A percentile compares a stretch with the other conserved stretches of the same genome.
These are phyloP conservation scores for Acer negundo DNA, from an alignment of 345 rosid genomes.

Conservation along the genomic window DNA sequence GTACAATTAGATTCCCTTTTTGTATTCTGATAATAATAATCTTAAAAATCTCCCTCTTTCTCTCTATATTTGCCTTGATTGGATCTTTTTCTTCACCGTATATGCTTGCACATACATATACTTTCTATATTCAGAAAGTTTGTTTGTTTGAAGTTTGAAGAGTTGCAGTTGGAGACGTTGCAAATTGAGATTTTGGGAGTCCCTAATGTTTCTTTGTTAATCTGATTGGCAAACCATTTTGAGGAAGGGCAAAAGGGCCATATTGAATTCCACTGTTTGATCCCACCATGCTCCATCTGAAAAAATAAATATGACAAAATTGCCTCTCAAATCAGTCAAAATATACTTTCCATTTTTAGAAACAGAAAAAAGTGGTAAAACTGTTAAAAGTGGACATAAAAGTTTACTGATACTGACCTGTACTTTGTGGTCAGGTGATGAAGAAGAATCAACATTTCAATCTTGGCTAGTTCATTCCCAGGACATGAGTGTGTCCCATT, in stretches of 20 bases:
- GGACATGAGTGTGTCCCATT: constrained; percentile 88
- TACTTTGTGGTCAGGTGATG: constrained; percentile 88
- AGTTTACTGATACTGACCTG: constrained; percentile 52
- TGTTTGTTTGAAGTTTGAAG: background rate
- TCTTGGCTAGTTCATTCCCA: constrained; percentile 83
- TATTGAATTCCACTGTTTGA: constrained; percentile 67
- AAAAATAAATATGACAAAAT: background rate
- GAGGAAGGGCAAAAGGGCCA: constrained; percentile 86
- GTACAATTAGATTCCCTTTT: constrained; percentile 27
- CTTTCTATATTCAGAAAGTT: background rate
- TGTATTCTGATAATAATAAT: constrained; percentile 9
- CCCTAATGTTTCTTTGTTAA: constrained; percentile 41
- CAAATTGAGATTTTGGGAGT: background rate
- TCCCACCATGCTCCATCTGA: constrained; percentile 68
- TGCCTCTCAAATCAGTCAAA: constrained; percentile 29
- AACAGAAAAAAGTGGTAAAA: background rate
- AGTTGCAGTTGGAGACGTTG: background rate
- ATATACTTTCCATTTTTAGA: constrained; percentile 23
- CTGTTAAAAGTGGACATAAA: background rate
- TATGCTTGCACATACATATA: too few relatives aligned
- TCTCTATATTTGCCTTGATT: background rate
- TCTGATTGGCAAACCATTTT: constrained; percentile 79
- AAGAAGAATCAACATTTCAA: constrained; percentile 77
- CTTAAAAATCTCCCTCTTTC: background rate
- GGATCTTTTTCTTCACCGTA: background rate